A percentile compares a stretch with the other conserved stretches of the same genome.
phyloP scores from a whole-genome alignment of 2,329 filamentous ascomycete species.

The Ophiostoma sp. region DNA sequence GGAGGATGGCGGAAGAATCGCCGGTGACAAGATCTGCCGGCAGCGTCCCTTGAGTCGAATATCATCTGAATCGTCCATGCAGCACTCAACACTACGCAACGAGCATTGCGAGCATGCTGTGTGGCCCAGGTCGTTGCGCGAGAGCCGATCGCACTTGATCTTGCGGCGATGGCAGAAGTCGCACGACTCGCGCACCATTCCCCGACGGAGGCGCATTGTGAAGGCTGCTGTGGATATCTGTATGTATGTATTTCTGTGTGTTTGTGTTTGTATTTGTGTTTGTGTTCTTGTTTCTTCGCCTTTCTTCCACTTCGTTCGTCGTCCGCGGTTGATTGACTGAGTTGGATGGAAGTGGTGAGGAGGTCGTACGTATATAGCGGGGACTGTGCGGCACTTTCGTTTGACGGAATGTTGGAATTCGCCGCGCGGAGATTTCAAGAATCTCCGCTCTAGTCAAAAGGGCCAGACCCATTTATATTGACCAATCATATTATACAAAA shows the following conservation, averaged over 20 bases:
- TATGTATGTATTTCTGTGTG: background rate
- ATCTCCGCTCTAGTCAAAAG: background rate
- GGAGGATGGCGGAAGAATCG: background rate
- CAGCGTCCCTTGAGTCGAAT: conserved; percentile 28
- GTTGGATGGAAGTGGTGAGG: background rate
- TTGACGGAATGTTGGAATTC: background rate
- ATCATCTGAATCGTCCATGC: conserved; percentile 31
- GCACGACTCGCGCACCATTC: conserved; percentile 28
- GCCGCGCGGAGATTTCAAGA: background rate
- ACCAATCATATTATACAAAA: conserved; percentile 12
- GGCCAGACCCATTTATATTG: background rate
- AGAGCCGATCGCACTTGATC: conserved; percentile 33
- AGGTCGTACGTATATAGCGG: background rate
- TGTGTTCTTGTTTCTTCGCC: background rate
- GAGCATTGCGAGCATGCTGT: conserved; percentile 32
- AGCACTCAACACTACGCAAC: conserved; percentile 29
- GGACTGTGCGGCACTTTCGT: conserved; percentile 5
- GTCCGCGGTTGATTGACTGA: background rate
- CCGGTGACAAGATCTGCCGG: background rate
- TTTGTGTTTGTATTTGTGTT: background rate
- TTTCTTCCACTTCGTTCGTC: background rate
- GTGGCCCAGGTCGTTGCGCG: conserved; percentile 29
- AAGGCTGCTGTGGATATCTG: background rate
- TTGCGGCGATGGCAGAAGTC: conserved; percentile 31
- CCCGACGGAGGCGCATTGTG: conserved; percentile 26